Evolutionary conservation across 2,329 filamentous ascomycete genomes (phyloP).

Genomic region (Neopestalotiopsis clavispora): DNA sequence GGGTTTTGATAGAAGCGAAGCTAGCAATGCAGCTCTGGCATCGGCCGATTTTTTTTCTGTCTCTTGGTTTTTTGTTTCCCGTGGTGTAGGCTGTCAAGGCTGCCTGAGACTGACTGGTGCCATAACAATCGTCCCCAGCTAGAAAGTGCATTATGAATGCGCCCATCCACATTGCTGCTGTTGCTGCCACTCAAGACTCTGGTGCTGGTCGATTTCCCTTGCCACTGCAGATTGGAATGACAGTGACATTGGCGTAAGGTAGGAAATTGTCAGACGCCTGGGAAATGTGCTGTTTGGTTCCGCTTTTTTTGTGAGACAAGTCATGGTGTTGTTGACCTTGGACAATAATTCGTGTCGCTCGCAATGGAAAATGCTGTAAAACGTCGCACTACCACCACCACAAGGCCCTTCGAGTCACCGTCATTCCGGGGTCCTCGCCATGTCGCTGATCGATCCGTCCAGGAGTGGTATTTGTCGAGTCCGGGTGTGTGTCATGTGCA

Average conservation of each 20-base stretch:
- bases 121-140: not conserved
- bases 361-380: not conserved
- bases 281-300: not conserved
- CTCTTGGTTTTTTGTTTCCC: not conserved
- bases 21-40: slow-evolving; percentile 21
- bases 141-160: not conserved
- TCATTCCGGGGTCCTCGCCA: not conserved
- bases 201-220: not conserved
- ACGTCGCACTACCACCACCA: not conserved
- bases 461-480: not conserved
- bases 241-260: not conserved
- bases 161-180: not conserved
- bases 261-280: not conserved
- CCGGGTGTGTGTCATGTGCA: not conserved
- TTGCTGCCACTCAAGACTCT: not conserved
- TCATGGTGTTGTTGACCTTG: not conserved
- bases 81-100: not conserved
- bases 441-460: not conserved
- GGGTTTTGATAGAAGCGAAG: slow-evolving; percentile 31
- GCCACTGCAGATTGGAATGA: not conserved
- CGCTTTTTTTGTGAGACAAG: not conserved
- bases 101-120: not conserved
- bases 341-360: not conserved
- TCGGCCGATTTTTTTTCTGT: slow-evolving; percentile 21
- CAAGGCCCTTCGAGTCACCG: not conserved